Percentiles rank a stretch among this genome's conserved stretches.
phyloP scores from a whole-genome alignment of 495 filamentous ascomycete genomes.

The Copromyces sp. region DNA sequence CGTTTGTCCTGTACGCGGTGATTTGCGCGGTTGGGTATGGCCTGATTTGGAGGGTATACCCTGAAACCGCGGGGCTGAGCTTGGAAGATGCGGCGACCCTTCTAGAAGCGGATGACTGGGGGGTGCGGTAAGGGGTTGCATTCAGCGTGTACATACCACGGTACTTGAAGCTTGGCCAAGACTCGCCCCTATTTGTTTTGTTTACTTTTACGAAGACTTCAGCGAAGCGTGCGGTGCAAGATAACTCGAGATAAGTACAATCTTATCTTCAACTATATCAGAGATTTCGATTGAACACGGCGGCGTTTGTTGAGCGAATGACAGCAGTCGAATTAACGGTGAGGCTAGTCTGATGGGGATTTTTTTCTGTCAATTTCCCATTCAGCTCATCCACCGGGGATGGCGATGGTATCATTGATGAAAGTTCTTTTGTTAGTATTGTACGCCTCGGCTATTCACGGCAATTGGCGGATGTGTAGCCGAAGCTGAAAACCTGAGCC shows the following conservation, averaged over 20 bases:
- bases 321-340: background rate
- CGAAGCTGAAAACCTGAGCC: background rate
- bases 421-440: background rate
- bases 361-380: background rate
- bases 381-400: background rate
- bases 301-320: background rate
- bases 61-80: slow-evolving; percentile 71
- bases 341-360: background rate
- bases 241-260: background rate
- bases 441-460: background rate
- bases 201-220: background rate
- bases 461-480: background rate
- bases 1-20: slow-evolving; percentile 64
- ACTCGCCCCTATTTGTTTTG: background rate
- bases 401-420: background rate
- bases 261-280: background rate
- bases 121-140: slow-evolving; percentile 36
- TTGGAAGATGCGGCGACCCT: slow-evolving; percentile 73
- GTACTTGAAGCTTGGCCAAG: background rate
- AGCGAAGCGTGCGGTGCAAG: background rate
- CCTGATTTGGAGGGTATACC: slow-evolving; percentile 62
- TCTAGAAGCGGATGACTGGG: slow-evolving; percentile 62
- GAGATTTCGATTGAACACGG: background rate
- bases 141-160: background rate
- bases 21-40: slow-evolving; percentile 61